phyloP scores from a whole-genome alignment of 768 basidiomycete genomes.

The Hirschioporus abietinus region DNA sequence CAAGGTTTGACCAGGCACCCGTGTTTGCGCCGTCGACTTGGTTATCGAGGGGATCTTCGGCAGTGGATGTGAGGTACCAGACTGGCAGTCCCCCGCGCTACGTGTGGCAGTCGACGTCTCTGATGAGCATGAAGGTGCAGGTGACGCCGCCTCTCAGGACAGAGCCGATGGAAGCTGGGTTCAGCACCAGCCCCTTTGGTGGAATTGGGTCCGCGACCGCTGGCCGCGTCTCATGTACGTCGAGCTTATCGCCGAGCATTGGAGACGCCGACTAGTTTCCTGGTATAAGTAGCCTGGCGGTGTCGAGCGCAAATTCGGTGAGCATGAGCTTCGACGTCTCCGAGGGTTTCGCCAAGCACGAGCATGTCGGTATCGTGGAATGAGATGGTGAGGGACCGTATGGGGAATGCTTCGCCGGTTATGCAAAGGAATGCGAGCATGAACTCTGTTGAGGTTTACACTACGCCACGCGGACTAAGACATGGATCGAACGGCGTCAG shows the following conservation, averaged over 20 bases:
- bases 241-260: slow-evolving; percentile 4
- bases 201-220: not conserved
- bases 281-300: slow-evolving; percentile 1
- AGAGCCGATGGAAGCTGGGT: slow-evolving; percentile 54
- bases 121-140: slow-evolving; percentile 50
- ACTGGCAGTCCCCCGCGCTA: slow-evolving; percentile 26
- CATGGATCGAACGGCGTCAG: slow-evolving; percentile 4
- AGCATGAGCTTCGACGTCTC: not conserved
- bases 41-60: slow-evolving; percentile 18
- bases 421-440: not conserved
- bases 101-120: slow-evolving; percentile 16
- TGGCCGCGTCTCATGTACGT: not conserved
- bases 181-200: slow-evolving; percentile 22
- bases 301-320: not conserved
- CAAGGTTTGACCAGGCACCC: slow-evolving; percentile 9
- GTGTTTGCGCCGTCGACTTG: slow-evolving; percentile 9
- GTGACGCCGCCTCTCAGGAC: slow-evolving; percentile 43
- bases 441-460: not conserved
- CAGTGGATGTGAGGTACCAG: slow-evolving; percentile 19
- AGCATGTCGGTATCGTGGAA: slow-evolving; percentile 9
- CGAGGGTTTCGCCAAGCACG: slow-evolving; percentile 11
- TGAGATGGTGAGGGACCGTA: slow-evolving; percentile 8
- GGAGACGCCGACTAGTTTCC: not conserved
- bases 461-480: slow-evolving; percentile 5
- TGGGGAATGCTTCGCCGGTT: not conserved